Conservation (phyloP, 2,329 filamentous ascomycete species). For the Nigrograna mackinnonii region DNA sequence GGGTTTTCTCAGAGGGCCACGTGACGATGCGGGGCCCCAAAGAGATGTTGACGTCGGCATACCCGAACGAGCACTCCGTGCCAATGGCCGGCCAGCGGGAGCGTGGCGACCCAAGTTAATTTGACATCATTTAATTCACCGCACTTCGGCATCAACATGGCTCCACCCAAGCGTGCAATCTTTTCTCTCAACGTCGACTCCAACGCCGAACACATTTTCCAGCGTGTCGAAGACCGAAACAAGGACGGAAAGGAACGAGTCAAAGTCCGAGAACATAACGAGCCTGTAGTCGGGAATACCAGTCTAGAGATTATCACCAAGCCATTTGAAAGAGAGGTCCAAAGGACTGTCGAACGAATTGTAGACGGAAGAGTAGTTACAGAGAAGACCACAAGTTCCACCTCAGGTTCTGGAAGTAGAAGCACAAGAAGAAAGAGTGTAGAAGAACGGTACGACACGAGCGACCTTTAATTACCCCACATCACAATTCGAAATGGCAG, state of each 20-base stretch:
- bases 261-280: conserved; percentile 37
- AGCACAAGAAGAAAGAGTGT: conserved; percentile 13
- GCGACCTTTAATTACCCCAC: conserved; percentile 24
- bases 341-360: conserved; percentile 34
- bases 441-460: conserved; percentile 35
- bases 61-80: conserved; percentile 28
- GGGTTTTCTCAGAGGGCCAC: no score
- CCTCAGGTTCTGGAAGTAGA: conserved; percentile 8
- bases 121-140: conserved; percentile 24
- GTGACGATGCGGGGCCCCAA: no score
- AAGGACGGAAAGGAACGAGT: conserved; percentile 32
- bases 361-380: conserved; percentile 18
- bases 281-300: conserved; percentile 33
- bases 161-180: conserved; percentile 33
- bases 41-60: no score
- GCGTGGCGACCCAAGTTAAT: no score
- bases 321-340: conserved; percentile 38
- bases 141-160: conserved; percentile 12
- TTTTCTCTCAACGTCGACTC: conserved; percentile 45
- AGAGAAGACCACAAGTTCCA: conserved; percentile 10
- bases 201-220: conserved; percentile 42
- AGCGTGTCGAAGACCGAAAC: conserved; percentile 40
- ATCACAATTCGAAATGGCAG: conserved; percentile 6
- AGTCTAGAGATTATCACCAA: conserved; percentile 39
- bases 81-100: not conserved